Conservation (phyloP, 1,284 basidiomycete genomes). For the Sphaerobolus stellatus region DNA sequence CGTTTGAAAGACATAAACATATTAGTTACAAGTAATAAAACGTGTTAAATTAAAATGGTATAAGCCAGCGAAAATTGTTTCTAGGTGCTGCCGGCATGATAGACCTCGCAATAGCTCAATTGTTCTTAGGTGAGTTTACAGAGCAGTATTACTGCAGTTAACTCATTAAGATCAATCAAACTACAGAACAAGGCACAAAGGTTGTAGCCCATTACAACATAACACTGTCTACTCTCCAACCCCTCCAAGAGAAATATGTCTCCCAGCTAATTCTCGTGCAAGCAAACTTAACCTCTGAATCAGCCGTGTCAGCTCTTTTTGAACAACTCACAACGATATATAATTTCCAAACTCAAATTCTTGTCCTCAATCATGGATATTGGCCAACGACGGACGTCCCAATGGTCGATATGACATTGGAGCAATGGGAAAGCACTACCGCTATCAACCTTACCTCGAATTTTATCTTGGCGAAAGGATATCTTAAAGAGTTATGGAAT, state of each 20-base stretch:
- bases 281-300: slow-evolving; percentile 60
- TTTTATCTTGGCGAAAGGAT: slow-evolving; percentile 66
- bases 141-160: no score
- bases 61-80: neutral
- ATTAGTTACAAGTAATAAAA: slow-evolving; percentile 39
- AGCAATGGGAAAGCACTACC: slow-evolving; percentile 64
- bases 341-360: slow-evolving; percentile 43
- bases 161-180: no score
- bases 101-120: slow-evolving; percentile 53
- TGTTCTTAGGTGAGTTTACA: slow-evolving; percentile 51
- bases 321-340: slow-evolving; percentile 19
- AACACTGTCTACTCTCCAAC: slow-evolving; percentile 44
- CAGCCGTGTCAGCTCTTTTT: slow-evolving; percentile 46
- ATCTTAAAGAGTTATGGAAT: slow-evolving; percentile 46
- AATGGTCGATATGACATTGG: slow-evolving; percentile 58
- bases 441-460: slow-evolving; percentile 64
- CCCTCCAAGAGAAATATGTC: slow-evolving; percentile 39
- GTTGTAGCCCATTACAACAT: slow-evolving; percentile 75
- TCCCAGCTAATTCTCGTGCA: slow-evolving; percentile 44
- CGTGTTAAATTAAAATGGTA: neutral
- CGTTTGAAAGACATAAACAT: slow-evolving; percentile 38
- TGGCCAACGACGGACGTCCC: slow-evolving; percentile 48
- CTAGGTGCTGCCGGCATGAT: slow-evolving; percentile 70
- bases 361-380: slow-evolving; percentile 66
- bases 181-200: slow-evolving; percentile 63